Evolutionary conservation across 2,329 filamentous ascomycete genomes (phyloP).

Genomic region (Fusarium sp.): DNA sequence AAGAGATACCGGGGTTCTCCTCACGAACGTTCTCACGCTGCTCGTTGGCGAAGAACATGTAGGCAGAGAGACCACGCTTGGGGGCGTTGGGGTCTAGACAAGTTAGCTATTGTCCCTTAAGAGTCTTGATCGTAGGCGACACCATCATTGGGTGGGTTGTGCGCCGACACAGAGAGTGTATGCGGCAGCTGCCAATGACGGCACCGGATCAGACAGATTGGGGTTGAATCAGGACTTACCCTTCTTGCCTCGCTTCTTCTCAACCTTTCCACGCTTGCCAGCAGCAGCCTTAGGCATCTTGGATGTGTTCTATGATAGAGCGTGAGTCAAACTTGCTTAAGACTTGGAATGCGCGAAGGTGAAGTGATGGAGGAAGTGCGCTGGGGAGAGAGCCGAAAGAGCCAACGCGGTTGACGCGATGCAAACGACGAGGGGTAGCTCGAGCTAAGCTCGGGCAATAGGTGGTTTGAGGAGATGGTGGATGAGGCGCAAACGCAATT

Average conservation of each 20-base stretch:
- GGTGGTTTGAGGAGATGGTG: slow-evolving; percentile 16
- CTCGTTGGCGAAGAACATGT: slow-evolving; percentile 99
- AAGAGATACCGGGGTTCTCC: slow-evolving; percentile 97
- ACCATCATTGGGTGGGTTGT: background rate
- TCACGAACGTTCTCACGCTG: slow-evolving; percentile 98
- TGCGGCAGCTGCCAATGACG: background rate
- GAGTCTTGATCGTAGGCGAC: background rate
- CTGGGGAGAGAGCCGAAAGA: background rate
- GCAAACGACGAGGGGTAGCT: slow-evolving; percentile 41
- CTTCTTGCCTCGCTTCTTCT: slow-evolving; percentile 71
- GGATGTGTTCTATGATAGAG: slow-evolving; percentile 47
- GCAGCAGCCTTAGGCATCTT: slow-evolving; percentile 70
- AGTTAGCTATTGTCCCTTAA: slow-evolving; percentile 1
- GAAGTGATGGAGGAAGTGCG: background rate
- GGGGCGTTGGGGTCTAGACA: slow-evolving; percentile 90
- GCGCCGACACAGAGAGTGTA: background rate
- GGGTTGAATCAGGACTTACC: slow-evolving; percentile 55
- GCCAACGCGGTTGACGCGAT: background rate
- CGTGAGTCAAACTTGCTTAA: slow-evolving; percentile 35
- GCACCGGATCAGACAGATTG: background rate
- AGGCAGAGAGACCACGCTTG: slow-evolving; percentile 98
- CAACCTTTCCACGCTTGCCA: slow-evolving; percentile 66
- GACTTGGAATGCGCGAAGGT: background rate
- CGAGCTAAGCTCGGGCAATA: slow-evolving; percentile 18
- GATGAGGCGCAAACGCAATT: slow-evolving; percentile 48